Percentiles rank a stretch among this genome's conserved stretches.
These are phyloP conservation scores for Digitaria exilis DNA, from an alignment of 202 grass and related monocot species.

Conservation along the genomic window DNA sequence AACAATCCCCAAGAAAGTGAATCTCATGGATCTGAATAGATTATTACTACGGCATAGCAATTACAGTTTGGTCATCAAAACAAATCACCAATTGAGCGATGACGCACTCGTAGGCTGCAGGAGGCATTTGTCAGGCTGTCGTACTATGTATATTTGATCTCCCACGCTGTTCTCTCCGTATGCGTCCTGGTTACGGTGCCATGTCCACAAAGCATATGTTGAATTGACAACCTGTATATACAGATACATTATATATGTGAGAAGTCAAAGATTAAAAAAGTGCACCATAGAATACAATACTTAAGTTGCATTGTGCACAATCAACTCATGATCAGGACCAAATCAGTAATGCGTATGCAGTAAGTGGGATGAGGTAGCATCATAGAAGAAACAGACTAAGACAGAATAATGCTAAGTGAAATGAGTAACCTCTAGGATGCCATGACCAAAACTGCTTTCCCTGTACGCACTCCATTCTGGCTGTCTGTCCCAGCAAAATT, in stretches of 20 bases:
- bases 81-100: constrained; percentile 36
- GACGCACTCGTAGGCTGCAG: constrained; percentile 28
- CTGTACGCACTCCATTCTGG: constrained; percentile 93
- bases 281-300: neutral
- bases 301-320: neutral
- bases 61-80: neutral
- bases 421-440: constrained; percentile 75
- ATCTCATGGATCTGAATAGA: neutral
- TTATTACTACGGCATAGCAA: neutral
- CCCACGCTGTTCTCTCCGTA: constrained; percentile 62
- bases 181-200: constrained; percentile 88
- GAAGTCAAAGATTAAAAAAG: neutral
- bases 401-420: neutral
- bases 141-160: constrained; percentile 92
- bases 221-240: constrained; percentile 77
- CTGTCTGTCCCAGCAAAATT: constrained; percentile 86
- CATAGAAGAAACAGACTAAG: neutral
- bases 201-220: constrained; percentile 93
- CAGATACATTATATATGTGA: neutral
- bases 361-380: neutral
- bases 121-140: constrained; percentile 71
- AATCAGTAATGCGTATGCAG: neutral
- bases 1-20: neutral
- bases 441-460: constrained; percentile 96
- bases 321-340: neutral